Conservation (phyloP, 1,284 basidiomycete genomes). For the Fereydounia khargensis region DNA sequence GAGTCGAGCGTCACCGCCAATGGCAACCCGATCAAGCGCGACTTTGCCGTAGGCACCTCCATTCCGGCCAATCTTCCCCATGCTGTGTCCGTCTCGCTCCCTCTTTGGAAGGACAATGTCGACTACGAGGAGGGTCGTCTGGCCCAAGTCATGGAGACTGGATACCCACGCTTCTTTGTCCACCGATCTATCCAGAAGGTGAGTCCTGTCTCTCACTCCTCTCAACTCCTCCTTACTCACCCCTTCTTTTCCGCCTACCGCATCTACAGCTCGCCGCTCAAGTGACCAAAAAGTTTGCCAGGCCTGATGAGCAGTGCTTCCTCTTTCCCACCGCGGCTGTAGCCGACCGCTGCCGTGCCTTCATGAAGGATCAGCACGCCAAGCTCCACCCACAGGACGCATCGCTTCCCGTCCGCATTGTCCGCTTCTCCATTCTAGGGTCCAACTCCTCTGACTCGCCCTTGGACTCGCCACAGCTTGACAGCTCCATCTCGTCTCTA, state of each 20-base stretch:
- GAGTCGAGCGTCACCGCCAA: not conserved
- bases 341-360: slow-evolving; percentile 47
- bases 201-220: too few relatives aligned
- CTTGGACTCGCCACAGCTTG: too few relatives aligned
- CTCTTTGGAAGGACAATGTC: slow-evolving; percentile 88
- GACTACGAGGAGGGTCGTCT: slow-evolving; percentile 91
- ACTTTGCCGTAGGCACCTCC: slow-evolving; percentile 35
- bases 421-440: slow-evolving; percentile 42
- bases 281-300: slow-evolving; percentile 35
- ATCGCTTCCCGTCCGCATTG: slow-evolving; percentile 36
- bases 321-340: slow-evolving; percentile 44
- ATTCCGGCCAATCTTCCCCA: slow-evolving; percentile 63
- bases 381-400: not conserved
- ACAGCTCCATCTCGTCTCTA: not conserved
- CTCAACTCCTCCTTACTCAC: slow-evolving; percentile 66
- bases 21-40: slow-evolving; percentile 10
- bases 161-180: slow-evolving; percentile 97
- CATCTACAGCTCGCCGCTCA: slow-evolving; percentile 66
- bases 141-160: slow-evolving; percentile 76
- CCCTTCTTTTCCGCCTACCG: slow-evolving; percentile 88
- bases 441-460: too few relatives aligned
- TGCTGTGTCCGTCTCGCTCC: slow-evolving; percentile 95
- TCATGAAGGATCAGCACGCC: slow-evolving; percentile 36
- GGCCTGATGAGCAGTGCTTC: slow-evolving; percentile 34
- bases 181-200: slow-evolving; percentile 82